Evolutionary conservation across 257 asterid species (phyloP).

Genomic region (Salvia miltiorrhiza): DNA sequence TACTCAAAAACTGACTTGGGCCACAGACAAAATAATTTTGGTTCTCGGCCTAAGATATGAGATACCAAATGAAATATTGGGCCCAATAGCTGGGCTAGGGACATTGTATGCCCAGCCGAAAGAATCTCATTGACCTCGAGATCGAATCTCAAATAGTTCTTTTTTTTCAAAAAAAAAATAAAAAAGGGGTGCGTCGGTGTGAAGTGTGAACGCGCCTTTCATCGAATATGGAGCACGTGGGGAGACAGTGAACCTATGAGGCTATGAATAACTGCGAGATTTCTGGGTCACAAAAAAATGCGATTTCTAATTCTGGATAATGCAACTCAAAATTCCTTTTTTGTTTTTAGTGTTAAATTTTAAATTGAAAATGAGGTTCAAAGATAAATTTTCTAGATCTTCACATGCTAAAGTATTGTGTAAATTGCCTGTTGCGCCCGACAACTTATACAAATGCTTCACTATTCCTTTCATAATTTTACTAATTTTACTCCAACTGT

Average conservation of each 20-base stretch:
- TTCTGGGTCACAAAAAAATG: no score
- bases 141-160: background rate
- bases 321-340: background rate
- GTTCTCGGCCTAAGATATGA: no score
- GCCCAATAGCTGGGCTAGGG: background rate
- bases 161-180: no score
- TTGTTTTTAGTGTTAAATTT: background rate
- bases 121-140: background rate
- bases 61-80: background rate
- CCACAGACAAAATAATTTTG: no score
- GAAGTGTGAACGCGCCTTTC: slow-evolving; percentile 2
- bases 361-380: background rate
- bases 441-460: background rate
- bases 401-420: background rate
- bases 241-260: slow-evolving; percentile 4
- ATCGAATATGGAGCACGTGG: slow-evolving; percentile 35
- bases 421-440: background rate
- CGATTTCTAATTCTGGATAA: slow-evolving; percentile 7
- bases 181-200: no score
- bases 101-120: background rate
- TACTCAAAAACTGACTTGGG: no score
- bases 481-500: no score
- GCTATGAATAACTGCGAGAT: no score
- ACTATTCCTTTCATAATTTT: no score
- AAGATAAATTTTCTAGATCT: background rate